phyloP scores from a whole-genome alignment of 139 green algal genomes.

The Micractinium conductrix region DNA sequence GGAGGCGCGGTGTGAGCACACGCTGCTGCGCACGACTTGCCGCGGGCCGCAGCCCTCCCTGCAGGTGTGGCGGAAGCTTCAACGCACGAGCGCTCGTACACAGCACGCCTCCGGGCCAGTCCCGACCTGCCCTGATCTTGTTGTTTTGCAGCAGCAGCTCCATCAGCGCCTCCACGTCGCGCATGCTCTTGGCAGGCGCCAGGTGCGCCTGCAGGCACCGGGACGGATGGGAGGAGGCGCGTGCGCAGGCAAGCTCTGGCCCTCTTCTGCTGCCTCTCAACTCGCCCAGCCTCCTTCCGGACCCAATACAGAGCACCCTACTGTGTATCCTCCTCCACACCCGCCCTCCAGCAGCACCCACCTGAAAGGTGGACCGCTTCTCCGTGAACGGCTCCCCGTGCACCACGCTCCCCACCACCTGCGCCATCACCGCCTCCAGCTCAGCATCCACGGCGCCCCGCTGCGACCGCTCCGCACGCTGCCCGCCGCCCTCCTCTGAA shows the following conservation, averaged over 20 bases:
- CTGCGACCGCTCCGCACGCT: not conserved
- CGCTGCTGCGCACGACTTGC: too few species aligned
- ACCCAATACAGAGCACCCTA: too few species aligned
- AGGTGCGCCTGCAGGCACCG: conserved; percentile 42
- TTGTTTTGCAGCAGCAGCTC: conserved; percentile 71
- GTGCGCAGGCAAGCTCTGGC: too few species aligned
- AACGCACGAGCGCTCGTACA: too few species aligned
- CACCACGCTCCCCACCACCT: conserved; percentile 49
- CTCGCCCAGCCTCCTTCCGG: not conserved
- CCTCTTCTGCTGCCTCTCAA: not conserved
- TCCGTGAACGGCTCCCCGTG: conserved; percentile 75
- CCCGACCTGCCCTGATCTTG: conserved; percentile 81
- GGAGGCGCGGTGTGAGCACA: too few species aligned
- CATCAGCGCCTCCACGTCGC: conserved; percentile 67
- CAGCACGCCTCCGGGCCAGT: too few species aligned
- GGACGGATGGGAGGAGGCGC: not conserved
- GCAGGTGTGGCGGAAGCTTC: too few species aligned
- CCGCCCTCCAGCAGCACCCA: not conserved
- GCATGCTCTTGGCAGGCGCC: conserved; percentile 42
- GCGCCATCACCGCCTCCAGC: conserved; percentile 11
- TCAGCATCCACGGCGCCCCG: not conserved
- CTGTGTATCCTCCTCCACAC: not conserved
- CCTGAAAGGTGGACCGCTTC: conserved; percentile 82
- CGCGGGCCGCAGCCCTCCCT: too few species aligned
- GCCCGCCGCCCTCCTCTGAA: not conserved